Percentiles rank a stretch among this genome's conserved stretches.
Conservation (phyloP, 2,329 filamentous ascomycete genomes). For the Alternaria gansuensis region DNA sequence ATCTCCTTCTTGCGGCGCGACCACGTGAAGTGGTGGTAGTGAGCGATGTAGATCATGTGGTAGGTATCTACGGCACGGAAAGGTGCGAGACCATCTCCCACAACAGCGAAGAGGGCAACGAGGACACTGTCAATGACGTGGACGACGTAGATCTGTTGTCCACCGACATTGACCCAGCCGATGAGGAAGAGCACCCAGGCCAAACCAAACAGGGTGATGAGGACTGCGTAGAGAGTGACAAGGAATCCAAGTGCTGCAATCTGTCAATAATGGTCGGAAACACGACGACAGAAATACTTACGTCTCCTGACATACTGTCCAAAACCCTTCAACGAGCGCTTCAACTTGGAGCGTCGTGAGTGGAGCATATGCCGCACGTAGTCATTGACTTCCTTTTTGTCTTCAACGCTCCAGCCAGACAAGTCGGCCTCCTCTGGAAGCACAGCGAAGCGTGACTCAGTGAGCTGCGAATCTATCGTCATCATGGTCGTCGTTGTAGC, state of each 20-base stretch:
- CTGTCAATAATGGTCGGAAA: conserved; percentile 19
- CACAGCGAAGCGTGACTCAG: conserved; percentile 78
- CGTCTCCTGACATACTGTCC: conserved; percentile 77
- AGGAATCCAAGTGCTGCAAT: conserved; percentile 75
- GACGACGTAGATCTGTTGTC: conserved; percentile 69
- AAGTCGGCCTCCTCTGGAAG: conserved; percentile 77
- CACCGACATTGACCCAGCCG: conserved; percentile 84
- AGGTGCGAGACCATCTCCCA: conserved; percentile 70
- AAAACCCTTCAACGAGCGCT: conserved; percentile 80
- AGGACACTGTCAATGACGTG: conserved; percentile 66
- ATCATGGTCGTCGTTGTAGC: conserved; percentile 52
- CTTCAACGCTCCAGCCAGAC: conserved; percentile 76
- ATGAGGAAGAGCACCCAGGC: conserved; percentile 93
- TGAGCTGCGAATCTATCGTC: conserved; percentile 73
- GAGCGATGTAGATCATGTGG: conserved; percentile 83
- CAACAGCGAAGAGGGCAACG: conserved; percentile 69
- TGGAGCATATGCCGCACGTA: conserved; percentile 89
- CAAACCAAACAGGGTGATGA: conserved; percentile 85
- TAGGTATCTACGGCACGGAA: conserved; percentile 85
- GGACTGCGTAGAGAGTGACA: conserved; percentile 81
- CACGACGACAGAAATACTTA: conserved; percentile 53
- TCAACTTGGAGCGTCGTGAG: conserved; percentile 80
- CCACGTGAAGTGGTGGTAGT: conserved; percentile 74
- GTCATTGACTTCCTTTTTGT: conserved; percentile 81
- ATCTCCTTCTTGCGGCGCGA: conserved; percentile 68